phyloP scores from a whole-genome alignment of 2,329 filamentous ascomycete genomes.

The Sporothrix dimorphospora region DNA sequence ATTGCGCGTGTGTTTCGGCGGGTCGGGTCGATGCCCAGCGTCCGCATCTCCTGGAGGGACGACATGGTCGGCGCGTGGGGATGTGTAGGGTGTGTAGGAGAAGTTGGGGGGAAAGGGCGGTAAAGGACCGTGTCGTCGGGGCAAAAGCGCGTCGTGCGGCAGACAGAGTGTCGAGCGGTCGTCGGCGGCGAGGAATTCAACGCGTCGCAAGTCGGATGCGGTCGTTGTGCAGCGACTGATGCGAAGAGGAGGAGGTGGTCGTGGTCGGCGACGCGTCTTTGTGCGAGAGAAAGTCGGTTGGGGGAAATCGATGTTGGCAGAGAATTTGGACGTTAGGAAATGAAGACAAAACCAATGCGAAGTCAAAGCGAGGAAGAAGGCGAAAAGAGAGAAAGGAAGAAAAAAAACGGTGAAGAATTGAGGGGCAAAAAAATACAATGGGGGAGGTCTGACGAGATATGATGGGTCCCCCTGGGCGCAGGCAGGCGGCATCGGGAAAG shows the following conservation, averaged over 20 bases:
- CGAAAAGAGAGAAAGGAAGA: background rate
- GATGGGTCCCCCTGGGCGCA: background rate
- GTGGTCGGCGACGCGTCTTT: background rate
- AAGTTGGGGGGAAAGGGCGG: background rate
- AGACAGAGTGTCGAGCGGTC: background rate
- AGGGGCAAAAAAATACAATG: slow-evolving; percentile 17
- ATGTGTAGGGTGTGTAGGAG: background rate
- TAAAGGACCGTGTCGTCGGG: background rate
- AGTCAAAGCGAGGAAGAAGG: background rate
- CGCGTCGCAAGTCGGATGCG: slow-evolving; percentile 2
- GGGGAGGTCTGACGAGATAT: slow-evolving; percentile 17
- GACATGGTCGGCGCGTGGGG: slow-evolving; percentile 30
- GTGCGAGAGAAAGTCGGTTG: background rate
- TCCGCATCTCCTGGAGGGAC: slow-evolving; percentile 34
- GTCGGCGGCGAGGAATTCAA: background rate
- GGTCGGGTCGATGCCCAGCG: slow-evolving; percentile 73
- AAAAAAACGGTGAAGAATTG: slow-evolving; percentile 25
- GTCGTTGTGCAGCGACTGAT: background rate
- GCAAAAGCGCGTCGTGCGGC: background rate
- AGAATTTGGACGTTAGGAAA: background rate
- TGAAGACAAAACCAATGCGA: background rate
- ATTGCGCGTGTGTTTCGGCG: slow-evolving; percentile 87
- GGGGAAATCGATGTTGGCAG: background rate
- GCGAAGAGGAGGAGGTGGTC: background rate
- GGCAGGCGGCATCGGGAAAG: slow-evolving; percentile 28